Base-by-base conservation (phyloP, 2,329 filamentous ascomycete genomes). In the Monosporascus sp. region DNA sequence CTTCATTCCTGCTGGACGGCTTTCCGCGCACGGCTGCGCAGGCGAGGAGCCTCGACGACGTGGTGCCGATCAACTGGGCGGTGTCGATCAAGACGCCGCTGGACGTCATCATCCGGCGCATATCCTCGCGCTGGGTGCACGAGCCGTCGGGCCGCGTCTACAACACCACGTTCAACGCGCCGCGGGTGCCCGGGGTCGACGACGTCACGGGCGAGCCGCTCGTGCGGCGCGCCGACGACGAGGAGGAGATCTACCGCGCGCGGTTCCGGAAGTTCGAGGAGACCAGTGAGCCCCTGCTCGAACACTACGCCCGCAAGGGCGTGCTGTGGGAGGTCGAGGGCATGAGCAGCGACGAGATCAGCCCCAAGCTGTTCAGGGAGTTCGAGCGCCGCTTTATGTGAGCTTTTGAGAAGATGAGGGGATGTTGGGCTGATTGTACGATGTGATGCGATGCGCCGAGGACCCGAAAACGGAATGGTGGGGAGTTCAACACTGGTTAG, bases 31-130 rank as follows among this genome's bases (percentile, higher is more conserved):
- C 90, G 7, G 88, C 89, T 1, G 68, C 76, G 3, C 94, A 99
- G 72, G 94, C 92, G 27, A 70, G 74, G 43, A 86, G 86, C 53
- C 81, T 97, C 48, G 91, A 96, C 68, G 74, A 77, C 46, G 79
- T 97, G 37, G 82, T 97, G 35, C 91, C 93, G n/a, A 92, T 99
- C 69, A 99, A 99, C 72, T 82, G 97, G 56, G 94, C 91, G 48
- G 87, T 97, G 55, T 91, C 89, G 52, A 79, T 97, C 62, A 81
- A 87, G 66, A 97, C 93, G 0, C 94, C 94, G 0, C 83, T 89
- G 37, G 82, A 87, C 8, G 89, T 97, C 56, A 91, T 99, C 56
- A 80, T 97, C 60, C 85, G 91, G 62, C 88, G 94, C 52, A 97
- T 99, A 62, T 85, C 89, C 44, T 91, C 91, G 50, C 87, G 94